These are phyloP conservation scores for Phascolomyces articulosus DNA, from an alignment of 371 early-diverging fungal species.

Conservation along the genomic window DNA sequence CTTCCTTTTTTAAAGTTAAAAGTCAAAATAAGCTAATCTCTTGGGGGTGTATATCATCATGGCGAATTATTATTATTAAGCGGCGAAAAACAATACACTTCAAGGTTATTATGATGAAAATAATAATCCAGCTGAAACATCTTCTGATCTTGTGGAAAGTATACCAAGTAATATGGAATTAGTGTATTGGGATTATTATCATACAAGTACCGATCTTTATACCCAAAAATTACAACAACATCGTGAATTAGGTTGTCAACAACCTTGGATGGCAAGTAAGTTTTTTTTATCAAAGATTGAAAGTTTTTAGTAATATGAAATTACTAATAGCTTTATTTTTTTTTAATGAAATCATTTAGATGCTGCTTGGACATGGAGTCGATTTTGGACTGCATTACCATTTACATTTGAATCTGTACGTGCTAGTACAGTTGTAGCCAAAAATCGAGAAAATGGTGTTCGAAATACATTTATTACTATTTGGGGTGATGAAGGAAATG, in stretches of 20 bases:
- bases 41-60: too few relatives aligned
- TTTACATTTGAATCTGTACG: conserved; percentile 80
- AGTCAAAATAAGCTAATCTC: not conserved
- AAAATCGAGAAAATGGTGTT: conserved; percentile 58
- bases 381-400: conserved; percentile 81
- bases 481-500: conserved; percentile 93
- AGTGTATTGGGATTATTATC: conserved; percentile 91
- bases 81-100: conserved; percentile 78
- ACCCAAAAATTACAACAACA: conserved; percentile 80
- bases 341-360: conserved; percentile 25
- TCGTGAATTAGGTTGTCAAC: conserved; percentile 74
- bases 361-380: conserved; percentile 85
- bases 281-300: too few relatives aligned
- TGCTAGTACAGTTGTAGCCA: conserved; percentile 77
- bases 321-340: too few relatives aligned
- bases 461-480: conserved; percentile 79
- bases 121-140: conserved; percentile 56
- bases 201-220: conserved; percentile 72
- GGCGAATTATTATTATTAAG: conserved; percentile 26
- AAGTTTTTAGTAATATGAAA: too few relatives aligned
- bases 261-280: conserved; percentile 80
- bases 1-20: not conserved
- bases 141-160: conserved; percentile 58
- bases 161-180: conserved; percentile 73
- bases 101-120: conserved; percentile 79